Evolutionary conservation across 2,329 filamentous ascomycete species (phyloP), one percentile per base, ranked within the genome.

Genomic region (Botrytis porri): DNA sequence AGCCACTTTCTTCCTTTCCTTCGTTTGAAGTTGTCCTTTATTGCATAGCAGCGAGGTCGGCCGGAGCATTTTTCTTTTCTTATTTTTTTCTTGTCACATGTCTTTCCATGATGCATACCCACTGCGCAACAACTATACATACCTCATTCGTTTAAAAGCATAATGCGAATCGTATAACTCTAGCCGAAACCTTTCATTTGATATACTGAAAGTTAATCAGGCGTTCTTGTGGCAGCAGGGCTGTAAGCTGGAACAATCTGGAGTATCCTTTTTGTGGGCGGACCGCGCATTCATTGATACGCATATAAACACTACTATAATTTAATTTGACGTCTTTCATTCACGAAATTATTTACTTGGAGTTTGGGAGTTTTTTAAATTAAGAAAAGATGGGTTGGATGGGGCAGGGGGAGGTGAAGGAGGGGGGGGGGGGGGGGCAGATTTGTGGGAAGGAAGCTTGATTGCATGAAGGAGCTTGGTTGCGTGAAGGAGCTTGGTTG

Each of bases 241-340:
- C 64, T 51, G 64, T 37, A 51, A 35, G 45, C 64, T 54, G 45
- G 43, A 35, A 39, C 45, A 39, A n/a, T 39, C 32, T 12, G 64
- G 64, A 39, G 32, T 54, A 51, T 54, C 35, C 45, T 54, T 29
- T 57, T 57, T 51, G 45, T 39, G 64, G 39, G 43, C 45, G 32
- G 43, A 48, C 16, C 22, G n/a, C 35, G 64, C 32, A 66, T 54
- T 66, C 45, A 51, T 48, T 39, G 32, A 66, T 54, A 54, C 43
- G 29, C n/a, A 41, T 64, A 43, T 39, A 64, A 57, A 64, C 64
- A 66, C 43, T 39, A 66, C 45, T 66, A 51, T 35, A 54, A 25
- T 66, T 54, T 66, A 66, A 66, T 66, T 66, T 66, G 64, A 66
- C 64, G 64, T 66, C 64, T 66, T 48, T 66, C 64, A 51, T 66